phyloP scores from a whole-genome alignment of 2,329 filamentous ascomycete genomes.

The Cytospora mali region DNA sequence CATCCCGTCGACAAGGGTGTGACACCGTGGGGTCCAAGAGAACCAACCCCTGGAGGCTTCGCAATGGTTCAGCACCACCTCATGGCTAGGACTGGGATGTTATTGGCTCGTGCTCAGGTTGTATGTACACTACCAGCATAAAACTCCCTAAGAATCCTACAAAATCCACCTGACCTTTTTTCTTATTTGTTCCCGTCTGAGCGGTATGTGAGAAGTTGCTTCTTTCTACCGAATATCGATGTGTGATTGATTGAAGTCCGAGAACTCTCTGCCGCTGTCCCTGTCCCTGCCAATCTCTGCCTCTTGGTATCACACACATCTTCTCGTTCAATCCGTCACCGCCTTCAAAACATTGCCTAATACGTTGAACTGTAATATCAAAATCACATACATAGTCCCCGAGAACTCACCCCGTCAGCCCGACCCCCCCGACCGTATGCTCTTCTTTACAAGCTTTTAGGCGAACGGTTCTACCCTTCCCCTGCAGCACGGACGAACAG shows the following conservation, averaged over 20 bases:
- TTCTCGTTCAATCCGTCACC: neutral
- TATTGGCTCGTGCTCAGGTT: slow-evolving; percentile 8
- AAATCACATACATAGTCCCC: neutral
- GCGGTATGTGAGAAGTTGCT: neutral
- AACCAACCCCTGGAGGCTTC: slow-evolving; percentile 7
- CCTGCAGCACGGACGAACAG: neutral
- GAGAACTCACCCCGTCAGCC: neutral
- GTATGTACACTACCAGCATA: neutral
- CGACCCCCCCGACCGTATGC: too few species aligned
- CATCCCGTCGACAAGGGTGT: slow-evolving; percentile 10
- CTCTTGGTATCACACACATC: too few species aligned
- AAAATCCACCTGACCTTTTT: neutral
- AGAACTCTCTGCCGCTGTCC: too few species aligned
- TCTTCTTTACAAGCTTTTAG: neutral
- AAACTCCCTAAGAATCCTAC: neutral
- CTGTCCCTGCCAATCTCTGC: neutral
- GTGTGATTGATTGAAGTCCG: neutral
- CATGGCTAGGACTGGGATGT: slow-evolving; percentile 17
- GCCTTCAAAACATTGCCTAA: neutral
- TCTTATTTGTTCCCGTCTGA: neutral
- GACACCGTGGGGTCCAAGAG: slow-evolving; percentile 1
- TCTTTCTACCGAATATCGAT: neutral
- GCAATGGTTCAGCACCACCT: slow-evolving; percentile 14
- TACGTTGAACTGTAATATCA: neutral
- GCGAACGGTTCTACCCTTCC: slow-evolving; percentile 3